These are phyloP conservation scores for Penicillium sp. DNA, from an alignment of 2,329 filamentous ascomycete species.

Conservation along the genomic window DNA sequence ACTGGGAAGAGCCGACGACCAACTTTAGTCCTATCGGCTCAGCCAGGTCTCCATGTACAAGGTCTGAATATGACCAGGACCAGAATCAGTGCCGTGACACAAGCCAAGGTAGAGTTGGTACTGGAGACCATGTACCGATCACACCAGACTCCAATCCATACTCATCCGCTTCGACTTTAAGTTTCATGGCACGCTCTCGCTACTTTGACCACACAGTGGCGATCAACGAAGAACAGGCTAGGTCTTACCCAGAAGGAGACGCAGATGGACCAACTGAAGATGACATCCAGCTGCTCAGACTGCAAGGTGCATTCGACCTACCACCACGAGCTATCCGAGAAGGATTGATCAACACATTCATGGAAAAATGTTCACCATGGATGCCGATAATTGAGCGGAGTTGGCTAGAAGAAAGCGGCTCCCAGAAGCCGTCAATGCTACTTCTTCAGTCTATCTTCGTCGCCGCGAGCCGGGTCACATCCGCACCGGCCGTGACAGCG, in stretches of 20 bases:
- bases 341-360: conserved; percentile 31
- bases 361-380: conserved; percentile 33
- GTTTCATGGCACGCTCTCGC: conserved; percentile 31
- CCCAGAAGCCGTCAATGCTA: conserved; percentile 28
- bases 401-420: conserved; percentile 28
- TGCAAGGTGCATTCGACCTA: conserved; percentile 28
- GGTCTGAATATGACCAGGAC: background rate
- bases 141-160: conserved; percentile 14
- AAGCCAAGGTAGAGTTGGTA: background rate
- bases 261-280: conserved; percentile 27
- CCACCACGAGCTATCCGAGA: conserved; percentile 28
- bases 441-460: conserved; percentile 42
- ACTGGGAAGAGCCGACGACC: background rate
- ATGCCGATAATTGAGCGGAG: conserved; percentile 33
- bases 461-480: conserved; percentile 43
- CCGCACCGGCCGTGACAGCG: conserved; percentile 27
- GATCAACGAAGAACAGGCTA: conserved; percentile 28
- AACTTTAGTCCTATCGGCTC: background rate
- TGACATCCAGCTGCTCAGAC: conserved; percentile 25
- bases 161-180: conserved; percentile 17
- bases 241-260: conserved; percentile 22
- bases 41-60: background rate
- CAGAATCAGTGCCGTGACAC: background rate
- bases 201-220: conserved; percentile 28
- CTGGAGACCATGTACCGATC: background rate